Percentiles rank a stretch among this genome's conserved stretches.
These are phyloP conservation scores for Colletotrichum agaves DNA, from an alignment of 2,329 filamentous ascomycete species.

Conservation along the genomic window DNA sequence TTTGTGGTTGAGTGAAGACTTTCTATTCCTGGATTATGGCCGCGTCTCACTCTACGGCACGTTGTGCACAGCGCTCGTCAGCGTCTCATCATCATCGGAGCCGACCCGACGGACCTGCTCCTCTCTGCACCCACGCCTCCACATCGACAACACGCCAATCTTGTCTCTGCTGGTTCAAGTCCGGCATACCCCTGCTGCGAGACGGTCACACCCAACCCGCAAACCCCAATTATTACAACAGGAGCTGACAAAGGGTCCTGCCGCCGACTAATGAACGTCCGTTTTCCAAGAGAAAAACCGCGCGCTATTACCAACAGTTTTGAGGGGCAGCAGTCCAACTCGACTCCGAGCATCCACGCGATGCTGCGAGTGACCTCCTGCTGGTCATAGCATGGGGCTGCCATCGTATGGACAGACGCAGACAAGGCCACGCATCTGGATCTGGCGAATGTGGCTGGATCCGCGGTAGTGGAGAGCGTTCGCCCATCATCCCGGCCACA, in stretches of 20 bases:
- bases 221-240: conserved; percentile 19
- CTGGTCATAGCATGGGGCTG: conserved; percentile 18
- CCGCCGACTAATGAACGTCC: conserved; percentile 21
- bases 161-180: neutral
- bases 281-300: neutral
- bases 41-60: conserved; percentile 15
- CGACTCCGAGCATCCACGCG: conserved; percentile 5
- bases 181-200: conserved; percentile 34
- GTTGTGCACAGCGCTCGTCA: conserved; percentile 12
- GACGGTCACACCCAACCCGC: neutral
- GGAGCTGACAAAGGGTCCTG: conserved; percentile 15
- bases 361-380: conserved; percentile 26
- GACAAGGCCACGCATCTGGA: neutral
- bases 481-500: neutral
- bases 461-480: neutral
- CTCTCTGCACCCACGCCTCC: conserved; percentile 19
- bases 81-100: conserved; percentile 27
- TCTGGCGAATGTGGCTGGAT: conserved; percentile 12
- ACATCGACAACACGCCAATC: neutral
- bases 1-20: neutral
- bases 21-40: conserved; percentile 10
- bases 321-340: conserved; percentile 21
- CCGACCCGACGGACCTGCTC: conserved; percentile 23
- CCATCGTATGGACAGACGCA: neutral
- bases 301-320: neutral